phyloP scores from a whole-genome alignment of 1,284 basidiomycete genomes.

The Afroboletus lepidellus region DNA sequence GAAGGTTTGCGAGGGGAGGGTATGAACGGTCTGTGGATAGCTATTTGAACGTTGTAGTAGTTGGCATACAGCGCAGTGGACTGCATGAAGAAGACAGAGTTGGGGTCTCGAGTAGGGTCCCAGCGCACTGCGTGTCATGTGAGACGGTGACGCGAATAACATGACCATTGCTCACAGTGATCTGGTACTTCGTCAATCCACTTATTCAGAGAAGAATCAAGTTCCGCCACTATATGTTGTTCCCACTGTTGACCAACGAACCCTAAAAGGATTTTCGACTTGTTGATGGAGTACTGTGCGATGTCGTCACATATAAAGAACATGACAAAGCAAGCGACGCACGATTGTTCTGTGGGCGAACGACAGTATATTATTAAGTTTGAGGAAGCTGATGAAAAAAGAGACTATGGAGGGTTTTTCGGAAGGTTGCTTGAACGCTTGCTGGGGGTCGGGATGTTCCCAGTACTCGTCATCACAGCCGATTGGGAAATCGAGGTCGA shows the following conservation, averaged over 20 bases:
- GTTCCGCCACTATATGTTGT: conserved; percentile 68
- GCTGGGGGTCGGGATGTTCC: conserved; percentile 54
- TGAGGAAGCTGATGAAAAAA: conserved; percentile 57
- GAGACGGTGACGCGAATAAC: not conserved
- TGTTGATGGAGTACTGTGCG: conserved; percentile 70
- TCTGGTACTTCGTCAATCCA: conserved; percentile 76
- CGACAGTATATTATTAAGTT: conserved; percentile 65
- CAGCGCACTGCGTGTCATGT: conserved; percentile 53
- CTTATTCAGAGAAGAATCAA: conserved; percentile 74
- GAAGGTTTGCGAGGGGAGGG: conserved; percentile 61
- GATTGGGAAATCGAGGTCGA: conserved; percentile 71
- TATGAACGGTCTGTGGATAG: conserved; percentile 82
- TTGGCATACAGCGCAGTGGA: conserved; percentile 63
- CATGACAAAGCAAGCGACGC: conserved; percentile 23
- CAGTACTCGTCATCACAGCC: conserved; percentile 80
- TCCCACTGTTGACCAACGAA: conserved; percentile 64
- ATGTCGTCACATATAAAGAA: conserved; percentile 1
- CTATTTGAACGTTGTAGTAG: conserved; percentile 76
- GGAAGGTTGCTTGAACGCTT: conserved; percentile 56
- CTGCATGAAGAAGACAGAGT: conserved; percentile 61
- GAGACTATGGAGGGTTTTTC: conserved; percentile 52
- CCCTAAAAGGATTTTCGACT: conserved; percentile 56
- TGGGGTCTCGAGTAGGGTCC: conserved; percentile 66
- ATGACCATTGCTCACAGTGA: conserved; percentile 45
- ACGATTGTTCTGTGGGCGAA: conserved; percentile 66